These are phyloP conservation scores for Fusarium stilboides DNA, from an alignment of 2,329 filamentous ascomycete species.

Conservation along the genomic window DNA sequence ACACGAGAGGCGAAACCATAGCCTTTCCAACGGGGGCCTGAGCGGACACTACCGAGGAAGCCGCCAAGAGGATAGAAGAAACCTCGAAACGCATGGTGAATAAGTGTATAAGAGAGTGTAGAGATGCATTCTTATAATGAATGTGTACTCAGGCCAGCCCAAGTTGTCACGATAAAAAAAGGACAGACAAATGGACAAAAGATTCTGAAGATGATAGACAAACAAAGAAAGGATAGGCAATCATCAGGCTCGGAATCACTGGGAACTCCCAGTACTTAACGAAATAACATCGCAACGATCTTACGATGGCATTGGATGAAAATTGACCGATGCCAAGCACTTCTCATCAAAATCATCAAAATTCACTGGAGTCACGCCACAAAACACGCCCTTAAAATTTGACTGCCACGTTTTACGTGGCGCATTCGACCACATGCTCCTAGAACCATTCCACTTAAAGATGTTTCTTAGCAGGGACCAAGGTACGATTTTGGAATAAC, in stretches of 20 bases:
- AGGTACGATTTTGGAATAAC: background rate
- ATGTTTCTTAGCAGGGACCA: background rate
- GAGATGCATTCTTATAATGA: background rate
- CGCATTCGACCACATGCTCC: background rate
- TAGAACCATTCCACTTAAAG: background rate
- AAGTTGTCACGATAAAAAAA: background rate
- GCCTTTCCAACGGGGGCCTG: slow-evolving; percentile 50
- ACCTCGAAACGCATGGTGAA: slow-evolving; percentile 10
- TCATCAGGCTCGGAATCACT: background rate
- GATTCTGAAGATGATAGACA: background rate
- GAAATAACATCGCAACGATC: background rate
- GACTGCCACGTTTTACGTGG: background rate
- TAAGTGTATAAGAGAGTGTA: background rate
- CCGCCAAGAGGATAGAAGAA: slow-evolving; percentile 36
- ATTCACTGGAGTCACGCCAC: background rate
- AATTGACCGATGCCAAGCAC: background rate
- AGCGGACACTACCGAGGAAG: slow-evolving; percentile 43
- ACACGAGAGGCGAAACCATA: slow-evolving; percentile 57
- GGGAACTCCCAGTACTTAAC: background rate
- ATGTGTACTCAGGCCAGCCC: slow-evolving; percentile 7
- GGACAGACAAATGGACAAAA: background rate
- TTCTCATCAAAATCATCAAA: background rate
- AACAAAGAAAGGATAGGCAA: background rate
- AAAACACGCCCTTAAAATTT: background rate
- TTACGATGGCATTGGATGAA: background rate